These are phyloP conservation scores for Heliamphora pulchella DNA, from an alignment of 179 eudicot genomes.

Conservation along the genomic window DNA sequence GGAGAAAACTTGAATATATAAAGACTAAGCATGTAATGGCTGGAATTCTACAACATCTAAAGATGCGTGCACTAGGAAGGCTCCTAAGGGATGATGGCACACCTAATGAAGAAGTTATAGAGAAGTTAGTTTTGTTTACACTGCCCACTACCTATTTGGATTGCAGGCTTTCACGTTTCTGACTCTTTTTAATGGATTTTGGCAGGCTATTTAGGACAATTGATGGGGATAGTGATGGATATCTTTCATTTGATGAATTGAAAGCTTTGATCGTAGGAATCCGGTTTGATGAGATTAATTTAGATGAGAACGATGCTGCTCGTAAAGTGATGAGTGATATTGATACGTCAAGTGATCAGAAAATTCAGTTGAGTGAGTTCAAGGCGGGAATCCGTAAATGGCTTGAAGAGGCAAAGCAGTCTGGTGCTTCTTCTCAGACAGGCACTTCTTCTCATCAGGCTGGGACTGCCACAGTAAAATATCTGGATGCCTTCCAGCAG, in stretches of 20 bases:
- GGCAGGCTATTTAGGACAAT: conserved; percentile 35
- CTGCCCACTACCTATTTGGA: neutral
- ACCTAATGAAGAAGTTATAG: conserved; percentile 27
- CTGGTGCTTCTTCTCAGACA: conserved; percentile 10
- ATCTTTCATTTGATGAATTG: conserved; percentile 34
- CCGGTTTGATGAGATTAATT: conserved; percentile 31
- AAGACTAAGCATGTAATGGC: conserved; percentile 36
- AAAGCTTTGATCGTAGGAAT: conserved; percentile 43
- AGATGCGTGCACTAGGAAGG: conserved; percentile 31
- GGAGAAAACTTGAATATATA: conserved; percentile 29
- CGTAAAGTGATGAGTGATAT: conserved; percentile 35
- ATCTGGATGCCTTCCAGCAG: conserved; percentile 39
- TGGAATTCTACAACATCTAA: conserved; percentile 30
- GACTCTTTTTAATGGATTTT: neutral
- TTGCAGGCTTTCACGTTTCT: neutral
- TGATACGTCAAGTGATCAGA: conserved; percentile 28
- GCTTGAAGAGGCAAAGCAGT: conserved; percentile 34
- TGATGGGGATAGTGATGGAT: conserved; percentile 29
- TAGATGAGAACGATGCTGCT: conserved; percentile 29
- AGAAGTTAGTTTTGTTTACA: conserved; percentile 21
- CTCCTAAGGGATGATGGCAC: conserved; percentile 28
- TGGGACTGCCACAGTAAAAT: conserved; percentile 35
- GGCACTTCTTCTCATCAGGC: conserved; percentile 11
- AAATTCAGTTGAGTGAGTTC: conserved; percentile 29
- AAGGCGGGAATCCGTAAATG: conserved; percentile 31